Base-by-base conservation (phyloP, 495 filamentous ascomycete genomes). In the Bacidia rubella region DNA sequence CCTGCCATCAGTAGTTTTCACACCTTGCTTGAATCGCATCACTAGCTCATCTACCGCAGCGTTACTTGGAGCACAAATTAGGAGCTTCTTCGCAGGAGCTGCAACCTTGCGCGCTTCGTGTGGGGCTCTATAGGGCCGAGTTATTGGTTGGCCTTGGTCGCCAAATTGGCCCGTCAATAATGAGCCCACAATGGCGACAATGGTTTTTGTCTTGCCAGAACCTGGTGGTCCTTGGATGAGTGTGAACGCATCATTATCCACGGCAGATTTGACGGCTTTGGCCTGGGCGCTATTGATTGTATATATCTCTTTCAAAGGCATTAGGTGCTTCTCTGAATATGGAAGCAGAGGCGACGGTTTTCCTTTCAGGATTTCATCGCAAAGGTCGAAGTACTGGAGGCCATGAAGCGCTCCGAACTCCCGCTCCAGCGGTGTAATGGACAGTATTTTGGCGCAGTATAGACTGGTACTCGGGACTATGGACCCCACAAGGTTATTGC, bases 201-300 rank as follows among this genome's bases (percentile, higher is more conserved):
- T 97, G 0, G 92, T 98, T 64, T 97, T 98, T 0, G 92, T 98
- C 68, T 98, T 98, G 61, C 92, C 92, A 2, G 90, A 92, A 61
- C 92, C 92, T 1, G 92, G 92, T 47, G 92, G 93, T 39, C 92
- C 92, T 67, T 98, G 92, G 52, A 98, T 86, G 47, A 98, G 73
- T 7, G 90, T 95, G 63, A 98, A 98, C 0, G 84, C 92, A 66
- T 95, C 90, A 58, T 95, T 96, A 57, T 90, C 88, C 27, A 88
- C 76, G 3, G 89, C 93, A 50, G 90, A 92, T 53, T 87, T 76
- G 56, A 98, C 83, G 26, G 92, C 92, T 57, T 85, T 87, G n/a
- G 89, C 86, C 61, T 98, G 92, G 3, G 90, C 90, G 39, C 69
- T 70, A 63, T 98, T 98, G 50, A 97, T 76, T 15, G 75, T 76